These are phyloP conservation scores for Chrysopogon serrulatus DNA, from an alignment of 176 grass and related monocot species.

Conservation along the genomic window DNA sequence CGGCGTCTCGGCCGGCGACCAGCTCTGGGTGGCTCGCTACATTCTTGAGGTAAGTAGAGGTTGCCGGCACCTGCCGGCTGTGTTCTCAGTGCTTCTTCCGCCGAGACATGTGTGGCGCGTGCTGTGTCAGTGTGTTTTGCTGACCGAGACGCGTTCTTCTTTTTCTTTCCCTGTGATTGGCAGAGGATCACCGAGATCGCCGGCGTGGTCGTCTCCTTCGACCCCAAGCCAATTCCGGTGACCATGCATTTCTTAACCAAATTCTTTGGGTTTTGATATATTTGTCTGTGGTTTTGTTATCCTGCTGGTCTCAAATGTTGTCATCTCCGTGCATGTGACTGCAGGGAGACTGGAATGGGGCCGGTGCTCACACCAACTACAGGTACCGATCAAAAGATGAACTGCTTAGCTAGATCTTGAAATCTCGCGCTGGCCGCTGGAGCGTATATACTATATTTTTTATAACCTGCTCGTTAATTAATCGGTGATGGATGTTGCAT, in stretches of 20 bases:
- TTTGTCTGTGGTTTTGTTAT: neutral
- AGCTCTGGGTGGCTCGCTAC: constrained; percentile 78
- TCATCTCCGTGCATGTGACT: neutral
- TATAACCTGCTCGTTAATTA: no score
- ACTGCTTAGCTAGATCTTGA: neutral
- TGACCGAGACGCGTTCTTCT: neutral
- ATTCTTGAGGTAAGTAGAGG: constrained; percentile 63
- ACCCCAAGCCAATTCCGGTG: constrained; percentile 80
- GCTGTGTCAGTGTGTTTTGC: neutral
- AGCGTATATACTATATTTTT: no score
- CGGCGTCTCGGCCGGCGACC: constrained; percentile 55
- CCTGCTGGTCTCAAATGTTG: neutral
- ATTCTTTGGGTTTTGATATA: neutral
- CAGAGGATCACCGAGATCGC: constrained; percentile 86
- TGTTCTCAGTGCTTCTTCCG: neutral
- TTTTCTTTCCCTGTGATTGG: neutral
- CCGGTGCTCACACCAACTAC: constrained; percentile 90
- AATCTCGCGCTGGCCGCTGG: no score
- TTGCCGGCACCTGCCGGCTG: neutral
- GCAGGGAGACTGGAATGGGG: constrained; percentile 87
- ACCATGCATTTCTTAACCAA: neutral
- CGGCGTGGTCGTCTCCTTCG: constrained; percentile 62
- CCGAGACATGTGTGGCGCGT: neutral
- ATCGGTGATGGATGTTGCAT: neutral
- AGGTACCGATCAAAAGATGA: constrained; percentile 36